Evolutionary conservation across 2,329 filamentous ascomycete species (phyloP).

Genomic region (Ceratocystis diversiconidia): DNA sequence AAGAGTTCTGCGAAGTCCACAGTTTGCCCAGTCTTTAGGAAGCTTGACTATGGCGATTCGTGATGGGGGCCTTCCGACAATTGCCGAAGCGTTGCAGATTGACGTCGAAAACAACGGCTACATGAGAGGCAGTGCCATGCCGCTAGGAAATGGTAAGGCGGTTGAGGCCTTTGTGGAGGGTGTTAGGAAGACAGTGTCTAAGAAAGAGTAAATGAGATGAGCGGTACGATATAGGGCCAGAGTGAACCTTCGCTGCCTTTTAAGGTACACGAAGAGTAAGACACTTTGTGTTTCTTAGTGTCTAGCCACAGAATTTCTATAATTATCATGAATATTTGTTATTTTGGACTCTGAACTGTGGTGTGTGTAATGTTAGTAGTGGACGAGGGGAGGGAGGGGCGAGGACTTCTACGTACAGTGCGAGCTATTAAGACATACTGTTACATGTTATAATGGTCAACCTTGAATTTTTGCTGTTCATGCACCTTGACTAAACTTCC

Average conservation of each 20-base stretch:
- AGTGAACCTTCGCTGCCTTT: not conserved
- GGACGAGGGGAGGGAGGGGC: not conserved
- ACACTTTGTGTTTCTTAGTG: not conserved
- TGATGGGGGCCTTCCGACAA: constrained; percentile 79
- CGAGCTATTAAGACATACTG: not conserved
- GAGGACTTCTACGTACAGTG: not conserved
- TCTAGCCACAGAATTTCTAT: not conserved
- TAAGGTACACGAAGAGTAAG: not conserved
- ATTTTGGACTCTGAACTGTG: not conserved
- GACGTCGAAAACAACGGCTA: constrained; percentile 75
- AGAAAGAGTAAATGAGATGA: constrained; percentile 12
- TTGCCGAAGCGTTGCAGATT: constrained; percentile 73
- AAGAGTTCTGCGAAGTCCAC: constrained; percentile 74
- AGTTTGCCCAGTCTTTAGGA: constrained; percentile 74
- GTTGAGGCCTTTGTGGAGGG: constrained; percentile 86
- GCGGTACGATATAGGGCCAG: not conserved
- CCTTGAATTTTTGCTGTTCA: not conserved
- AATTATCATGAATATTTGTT: not conserved
- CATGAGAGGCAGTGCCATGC: constrained; percentile 62
- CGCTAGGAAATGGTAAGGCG: constrained; percentile 74
- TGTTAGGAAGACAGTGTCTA: constrained; percentile 57
- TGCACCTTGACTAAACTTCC: not conserved
- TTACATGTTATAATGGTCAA: not conserved
- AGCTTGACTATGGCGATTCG: constrained; percentile 77
- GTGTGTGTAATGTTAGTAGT: not conserved